A percentile compares a stretch with the other conserved stretches of the same genome.
Conservation (phyloP, 2,329 filamentous ascomycete species). For the Acrodontium crateriforme region DNA sequence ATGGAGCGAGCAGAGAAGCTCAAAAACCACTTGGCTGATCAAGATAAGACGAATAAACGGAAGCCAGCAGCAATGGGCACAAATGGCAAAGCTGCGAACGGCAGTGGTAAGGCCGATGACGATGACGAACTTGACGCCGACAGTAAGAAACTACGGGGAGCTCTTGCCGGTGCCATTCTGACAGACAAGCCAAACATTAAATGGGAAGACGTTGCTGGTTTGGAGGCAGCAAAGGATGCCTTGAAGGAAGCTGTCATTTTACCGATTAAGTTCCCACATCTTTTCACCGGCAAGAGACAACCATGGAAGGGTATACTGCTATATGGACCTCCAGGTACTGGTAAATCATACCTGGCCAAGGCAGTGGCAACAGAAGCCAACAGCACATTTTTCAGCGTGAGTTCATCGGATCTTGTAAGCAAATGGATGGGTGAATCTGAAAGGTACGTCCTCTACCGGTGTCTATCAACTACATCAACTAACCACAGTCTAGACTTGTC, state of each 20-base stretch:
- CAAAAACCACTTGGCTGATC: constrained; percentile 72
- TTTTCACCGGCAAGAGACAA: constrained; percentile 91
- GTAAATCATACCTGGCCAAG: constrained; percentile 95
- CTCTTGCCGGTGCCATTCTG: constrained; percentile 80
- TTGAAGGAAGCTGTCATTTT: constrained; percentile 95
- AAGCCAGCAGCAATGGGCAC: constrained; percentile 59
- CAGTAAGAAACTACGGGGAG: constrained; percentile 85
- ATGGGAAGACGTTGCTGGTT: constrained; percentile 95
- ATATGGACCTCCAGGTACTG: constrained; percentile 90
- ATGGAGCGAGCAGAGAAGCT: constrained; percentile 98
- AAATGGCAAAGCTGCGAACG: constrained; percentile 52
- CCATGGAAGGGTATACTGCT: constrained; percentile 97
- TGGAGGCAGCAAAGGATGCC: constrained; percentile 90
- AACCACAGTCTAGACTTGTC: constrained; percentile 55
- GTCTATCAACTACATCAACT: constrained; percentile 6
- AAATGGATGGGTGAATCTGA: constrained; percentile 99
- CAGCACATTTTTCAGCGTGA: constrained; percentile 97
- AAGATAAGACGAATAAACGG: constrained; percentile 51
- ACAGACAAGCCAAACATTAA: constrained; percentile 91
- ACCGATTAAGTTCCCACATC: constrained; percentile 94
- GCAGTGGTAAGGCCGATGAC: constrained; percentile 47
- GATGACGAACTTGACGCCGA: constrained; percentile 64
- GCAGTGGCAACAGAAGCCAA: constrained; percentile 97
- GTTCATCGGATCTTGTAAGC: constrained; percentile 89
- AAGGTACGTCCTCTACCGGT: constrained; percentile 44